A percentile compares a stretch with the other conserved stretches of the same genome.
Evolutionary conservation across 2,329 filamentous ascomycete genomes (phyloP).

Genomic region (Diaporthe australafricana): DNA sequence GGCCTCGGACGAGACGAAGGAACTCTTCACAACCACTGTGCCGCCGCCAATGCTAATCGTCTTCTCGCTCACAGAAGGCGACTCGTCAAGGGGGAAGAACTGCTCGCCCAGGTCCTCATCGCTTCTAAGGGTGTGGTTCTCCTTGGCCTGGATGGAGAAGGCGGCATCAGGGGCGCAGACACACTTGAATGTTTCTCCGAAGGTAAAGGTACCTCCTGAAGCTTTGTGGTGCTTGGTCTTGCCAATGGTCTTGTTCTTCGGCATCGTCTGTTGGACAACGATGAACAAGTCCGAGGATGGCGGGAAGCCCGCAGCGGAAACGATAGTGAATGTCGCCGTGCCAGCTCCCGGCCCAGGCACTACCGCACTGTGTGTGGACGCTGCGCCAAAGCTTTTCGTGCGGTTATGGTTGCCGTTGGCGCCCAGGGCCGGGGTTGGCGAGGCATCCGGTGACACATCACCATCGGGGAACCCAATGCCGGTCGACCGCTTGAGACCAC

Average conservation of each 20-base stretch:
- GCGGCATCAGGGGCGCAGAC: constrained; percentile 83
- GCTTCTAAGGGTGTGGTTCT: constrained; percentile 85
- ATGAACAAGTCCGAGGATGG: constrained; percentile 83
- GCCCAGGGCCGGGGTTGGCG: constrained; percentile 51
- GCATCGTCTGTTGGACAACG: constrained; percentile 72
- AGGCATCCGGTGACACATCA: constrained; percentile 43
- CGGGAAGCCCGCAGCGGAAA: constrained; percentile 84
- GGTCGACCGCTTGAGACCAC: constrained; percentile 54
- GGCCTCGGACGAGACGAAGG: constrained; percentile 69
- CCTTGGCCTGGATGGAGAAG: constrained; percentile 88
- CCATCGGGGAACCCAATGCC: constrained; percentile 50
- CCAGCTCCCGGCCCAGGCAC: constrained; percentile 74
- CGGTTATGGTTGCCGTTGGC: constrained; percentile 56
- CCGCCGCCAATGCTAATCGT: constrained; percentile 79
- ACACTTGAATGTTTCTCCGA: constrained; percentile 83
- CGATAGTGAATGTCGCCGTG: constrained; percentile 81
- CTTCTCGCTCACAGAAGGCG: constrained; percentile 75
- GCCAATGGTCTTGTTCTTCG: constrained; percentile 83
- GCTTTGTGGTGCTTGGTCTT: constrained; percentile 94
- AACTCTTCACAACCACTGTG: constrained; percentile 78
- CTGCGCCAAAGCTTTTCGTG: constrained; percentile 70
- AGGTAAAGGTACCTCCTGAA: constrained; percentile 72
- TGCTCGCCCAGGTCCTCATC: constrained; percentile 88
- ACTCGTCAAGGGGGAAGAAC: constrained; percentile 92
- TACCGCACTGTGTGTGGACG: constrained; percentile 74